phyloP scores from a whole-genome alignment of 306 rosid genomes.

The Lathyrus oleraceus region DNA sequence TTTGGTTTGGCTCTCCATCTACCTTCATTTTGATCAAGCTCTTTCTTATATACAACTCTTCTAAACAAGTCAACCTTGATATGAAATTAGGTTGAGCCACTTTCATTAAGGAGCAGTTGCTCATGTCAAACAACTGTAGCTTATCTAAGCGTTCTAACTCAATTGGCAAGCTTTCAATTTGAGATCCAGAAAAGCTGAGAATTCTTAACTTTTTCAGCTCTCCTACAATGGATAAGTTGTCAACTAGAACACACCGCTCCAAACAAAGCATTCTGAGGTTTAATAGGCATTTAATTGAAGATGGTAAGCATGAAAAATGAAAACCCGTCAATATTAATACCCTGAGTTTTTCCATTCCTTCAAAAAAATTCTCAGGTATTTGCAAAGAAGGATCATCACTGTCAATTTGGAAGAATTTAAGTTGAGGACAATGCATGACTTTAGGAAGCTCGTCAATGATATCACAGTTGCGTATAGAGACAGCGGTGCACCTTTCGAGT shows the following conservation, averaged over 20 bases:
- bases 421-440: constrained; percentile 3
- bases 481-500: constrained; percentile 23
- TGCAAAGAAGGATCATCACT: neutral
- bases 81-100: constrained; percentile 33
- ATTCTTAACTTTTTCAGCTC: constrained; percentile 26
- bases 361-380: constrained; percentile 19
- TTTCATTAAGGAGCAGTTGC: neutral
- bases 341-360: constrained; percentile 24
- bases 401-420: constrained; percentile 26
- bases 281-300: constrained; percentile 4
- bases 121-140: constrained; percentile 21
- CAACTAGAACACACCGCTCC: constrained; percentile 16
- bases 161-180: constrained; percentile 9
- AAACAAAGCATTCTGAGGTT: constrained; percentile 30
- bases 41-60: constrained; percentile 43
- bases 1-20: neutral
- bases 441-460: constrained; percentile 19
- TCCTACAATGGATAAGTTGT: constrained; percentile 24
- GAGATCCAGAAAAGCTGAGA: constrained; percentile 28
- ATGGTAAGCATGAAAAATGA: constrained; percentile 2
- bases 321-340: constrained; percentile 14
- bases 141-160: constrained; percentile 1
- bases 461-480: constrained; percentile 14
- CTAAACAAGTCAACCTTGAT: constrained; percentile 41
- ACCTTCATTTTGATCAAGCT: constrained; percentile 34